Evolutionary conservation across 495 filamentous ascomycete species (phyloP).

Genomic region (Penicillium mononematosum): DNA sequence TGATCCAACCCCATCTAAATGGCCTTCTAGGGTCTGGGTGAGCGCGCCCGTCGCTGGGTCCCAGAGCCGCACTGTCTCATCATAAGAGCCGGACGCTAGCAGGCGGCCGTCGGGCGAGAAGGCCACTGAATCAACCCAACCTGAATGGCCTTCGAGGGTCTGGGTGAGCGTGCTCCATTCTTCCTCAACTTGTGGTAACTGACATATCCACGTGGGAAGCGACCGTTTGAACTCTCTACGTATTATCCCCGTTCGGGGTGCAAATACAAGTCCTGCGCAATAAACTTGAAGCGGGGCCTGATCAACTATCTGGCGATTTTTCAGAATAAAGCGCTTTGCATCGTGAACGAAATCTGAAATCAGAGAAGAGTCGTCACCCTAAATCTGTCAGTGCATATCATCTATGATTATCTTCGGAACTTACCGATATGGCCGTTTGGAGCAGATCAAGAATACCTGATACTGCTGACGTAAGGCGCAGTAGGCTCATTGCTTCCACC

Average conservation of each 20-base stretch:
- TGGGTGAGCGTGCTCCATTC: conserved; percentile 7
- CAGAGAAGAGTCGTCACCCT: conserved; percentile 19
- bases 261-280: conserved; percentile 36
- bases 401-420: background rate
- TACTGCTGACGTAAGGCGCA: background rate
- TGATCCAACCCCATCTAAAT: fast-evolving
- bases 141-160: conserved; percentile 24
- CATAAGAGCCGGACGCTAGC: too few species aligned
- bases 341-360: conserved; percentile 20
- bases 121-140: too few species aligned
- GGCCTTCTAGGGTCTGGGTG: too few species aligned
- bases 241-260: conserved; percentile 31
- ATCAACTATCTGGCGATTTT: conserved; percentile 33
- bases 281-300: conserved; percentile 27
- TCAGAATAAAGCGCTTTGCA: conserved; percentile 37
- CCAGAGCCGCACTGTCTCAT: too few species aligned
- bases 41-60: too few species aligned
- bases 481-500: conserved; percentile 31
- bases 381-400: conserved; percentile 5
- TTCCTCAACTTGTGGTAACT: conserved; percentile 21
- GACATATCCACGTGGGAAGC: conserved; percentile 19
- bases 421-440: background rate
- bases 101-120: too few species aligned
- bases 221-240: conserved; percentile 17
- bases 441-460: background rate